phyloP scores from a whole-genome alignment of 805 yeast genomes.

The Cyberlindnera xishuangbannaensis region DNA sequence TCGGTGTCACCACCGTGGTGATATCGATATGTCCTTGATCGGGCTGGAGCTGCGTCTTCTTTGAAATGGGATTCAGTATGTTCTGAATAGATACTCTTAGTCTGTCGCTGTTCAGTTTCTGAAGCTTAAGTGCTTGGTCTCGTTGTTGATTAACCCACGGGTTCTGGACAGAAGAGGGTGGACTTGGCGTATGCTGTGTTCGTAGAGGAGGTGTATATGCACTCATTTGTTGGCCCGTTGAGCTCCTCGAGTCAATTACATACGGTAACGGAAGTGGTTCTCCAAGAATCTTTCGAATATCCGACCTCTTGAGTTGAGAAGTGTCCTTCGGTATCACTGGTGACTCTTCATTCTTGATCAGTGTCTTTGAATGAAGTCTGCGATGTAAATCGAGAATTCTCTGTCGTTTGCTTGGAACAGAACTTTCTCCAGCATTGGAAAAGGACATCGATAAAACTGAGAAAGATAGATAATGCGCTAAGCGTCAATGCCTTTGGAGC shows the following conservation, averaged over 20 bases:
- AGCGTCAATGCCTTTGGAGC: too few relatives aligned
- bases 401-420: constrained; percentile 5
- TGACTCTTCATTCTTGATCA: not conserved
- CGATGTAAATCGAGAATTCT: constrained; percentile 13
- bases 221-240: too few relatives aligned
- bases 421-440: not conserved
- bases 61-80: too few relatives aligned
- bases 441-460: not conserved
- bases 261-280: constrained; percentile 37
- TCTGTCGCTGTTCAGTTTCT: not conserved
- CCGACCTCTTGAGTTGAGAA: constrained; percentile 1
- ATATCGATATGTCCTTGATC: too few relatives aligned
- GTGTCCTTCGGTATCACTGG: not conserved
- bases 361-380: constrained; percentile 8
- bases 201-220: too few relatives aligned
- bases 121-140: not conserved
- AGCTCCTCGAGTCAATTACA: too few relatives aligned
- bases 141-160: too few relatives aligned
- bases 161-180: too few relatives aligned
- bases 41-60: too few relatives aligned
- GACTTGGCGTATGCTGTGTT: too few relatives aligned
- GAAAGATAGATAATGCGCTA: too few relatives aligned
- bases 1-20: too few relatives aligned
- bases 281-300: constrained; percentile 23
- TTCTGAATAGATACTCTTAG: not conserved